Evolutionary conservation across 371 early-diverging fungal genomes (phyloP), one percentile per base, ranked within the genome.

Genomic region (Basidiobolus meristosporus): DNA sequence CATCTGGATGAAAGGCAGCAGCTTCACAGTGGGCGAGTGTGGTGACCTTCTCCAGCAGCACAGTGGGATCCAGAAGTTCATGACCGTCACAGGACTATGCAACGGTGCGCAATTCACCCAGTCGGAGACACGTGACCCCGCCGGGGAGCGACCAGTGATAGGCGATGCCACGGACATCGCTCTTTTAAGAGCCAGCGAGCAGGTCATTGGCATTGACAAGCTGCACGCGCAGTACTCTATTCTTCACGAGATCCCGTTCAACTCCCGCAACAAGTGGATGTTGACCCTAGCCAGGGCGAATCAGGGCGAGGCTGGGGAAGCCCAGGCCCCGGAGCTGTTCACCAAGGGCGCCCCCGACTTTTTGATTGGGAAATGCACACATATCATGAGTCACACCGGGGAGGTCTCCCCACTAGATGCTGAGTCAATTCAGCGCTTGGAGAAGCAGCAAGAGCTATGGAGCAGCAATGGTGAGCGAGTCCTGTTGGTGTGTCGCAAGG

Each of bases 261-360:
- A n/a, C n/a, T n/a, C n/a, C n/a, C n/a, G n/a, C n/a, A n/a, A n/a
- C n/a, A n/a, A n/a, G n/a, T n/a, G n/a, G n/a, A n/a, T n/a, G n/a
- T n/a, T n/a, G n/a, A n/a, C n/a, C n/a, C n/a, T n/a, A n/a, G n/a
- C n/a, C n/a, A n/a, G n/a, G n/a, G n/a, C n/a, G n/a, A n/a, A n/a
- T n/a, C 3, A 43, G 7, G 18, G 30, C 33, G 31, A 46, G 17
- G 32, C 28, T 10, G 38, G 31, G 30, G 50, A 50, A 31, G 47
- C 52, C 16, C 36, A 40, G 22, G 19, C 36, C 18, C 30, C 34
- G 34, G 50, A 62, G 3, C 34, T 73, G 23, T 52, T 70, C 22
- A 62, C 77, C 52, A 78, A 83, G 51, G 84, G 82, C 34, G 85
- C 83, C 16, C 86, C 84, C 26, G 85, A 86, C 51, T 58, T 69